Conservation (phyloP, 2,329 filamentous ascomycete species). For the Colletotrichum tamarilloi region DNA sequence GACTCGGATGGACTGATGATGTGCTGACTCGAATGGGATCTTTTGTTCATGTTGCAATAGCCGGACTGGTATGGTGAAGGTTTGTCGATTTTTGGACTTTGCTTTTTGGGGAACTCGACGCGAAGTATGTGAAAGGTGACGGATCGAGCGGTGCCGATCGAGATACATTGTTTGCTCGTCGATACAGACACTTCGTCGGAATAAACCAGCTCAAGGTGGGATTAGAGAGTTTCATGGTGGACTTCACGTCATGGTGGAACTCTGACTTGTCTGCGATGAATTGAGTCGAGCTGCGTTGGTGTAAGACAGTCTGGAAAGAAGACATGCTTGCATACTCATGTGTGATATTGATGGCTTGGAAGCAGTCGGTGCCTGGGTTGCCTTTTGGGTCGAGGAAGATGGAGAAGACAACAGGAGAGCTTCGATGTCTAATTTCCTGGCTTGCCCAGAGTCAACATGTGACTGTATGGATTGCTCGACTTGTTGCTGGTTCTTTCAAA, state of each 20-base stretch:
- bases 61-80: background rate
- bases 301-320: background rate
- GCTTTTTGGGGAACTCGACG: background rate
- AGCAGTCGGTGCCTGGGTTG: background rate
- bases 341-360: background rate
- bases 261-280: background rate
- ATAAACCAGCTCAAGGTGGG: background rate
- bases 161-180: background rate
- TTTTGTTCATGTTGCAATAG: background rate
- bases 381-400: background rate
- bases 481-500: background rate
- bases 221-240: background rate
- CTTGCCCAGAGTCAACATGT: background rate
- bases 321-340: background rate
- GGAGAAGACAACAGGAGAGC: background rate
- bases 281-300: background rate
- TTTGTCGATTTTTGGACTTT: background rate
- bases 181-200: background rate
- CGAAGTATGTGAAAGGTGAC: background rate
- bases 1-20: background rate
- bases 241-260: background rate
- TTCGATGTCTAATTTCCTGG: background rate
- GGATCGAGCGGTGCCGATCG: background rate
- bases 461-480: background rate
- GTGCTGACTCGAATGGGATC: background rate